These are phyloP conservation scores for Cryptococcus hybrid DNA, from an alignment of 1,284 basidiomycete genomes.

Conservation along the genomic window DNA sequence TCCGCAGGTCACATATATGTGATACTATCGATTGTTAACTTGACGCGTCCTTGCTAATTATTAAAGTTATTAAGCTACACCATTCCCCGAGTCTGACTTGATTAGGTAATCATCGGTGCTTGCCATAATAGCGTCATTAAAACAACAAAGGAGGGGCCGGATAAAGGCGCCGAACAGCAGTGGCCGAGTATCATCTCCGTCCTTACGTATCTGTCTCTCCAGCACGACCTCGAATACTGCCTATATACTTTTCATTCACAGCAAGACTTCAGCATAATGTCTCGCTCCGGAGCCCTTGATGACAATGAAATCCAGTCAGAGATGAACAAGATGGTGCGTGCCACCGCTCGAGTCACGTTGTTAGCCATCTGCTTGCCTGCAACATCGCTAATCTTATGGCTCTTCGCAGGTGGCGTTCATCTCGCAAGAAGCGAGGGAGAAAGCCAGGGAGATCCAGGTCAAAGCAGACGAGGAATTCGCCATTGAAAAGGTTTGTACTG, in stretches of 20 bases:
- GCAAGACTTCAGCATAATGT: slow-evolving; percentile 34
- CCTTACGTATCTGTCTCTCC: background rate
- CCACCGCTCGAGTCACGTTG: background rate
- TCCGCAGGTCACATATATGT: too few species aligned
- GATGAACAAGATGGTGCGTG: slow-evolving; percentile 97
- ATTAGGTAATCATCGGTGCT: too few species aligned
- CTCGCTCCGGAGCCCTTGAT: slow-evolving; percentile 65
- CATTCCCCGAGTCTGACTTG: too few species aligned
- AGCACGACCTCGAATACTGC: background rate
- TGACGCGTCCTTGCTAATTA: too few species aligned
- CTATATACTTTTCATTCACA: background rate
- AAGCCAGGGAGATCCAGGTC: slow-evolving; percentile 92
- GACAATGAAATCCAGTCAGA: slow-evolving; percentile 95
- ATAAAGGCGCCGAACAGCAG: background rate
- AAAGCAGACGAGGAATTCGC: slow-evolving; percentile 98
- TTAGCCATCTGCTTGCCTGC: background rate
- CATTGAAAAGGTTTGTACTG: slow-evolving; percentile 72
- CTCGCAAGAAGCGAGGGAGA: slow-evolving; percentile 94
- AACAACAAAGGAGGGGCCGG: slow-evolving; percentile 1
- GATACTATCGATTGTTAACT: too few species aligned
- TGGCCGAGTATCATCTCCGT: background rate
- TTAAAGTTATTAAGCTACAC: too few species aligned
- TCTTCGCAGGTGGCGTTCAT: slow-evolving; percentile 82
- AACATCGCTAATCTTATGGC: background rate
- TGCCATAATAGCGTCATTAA: background rate